Percentiles rank a stretch among this genome's conserved stretches.
Evolutionary conservation across 1,139 yeast genomes (phyloP).

Genomic region (Kurtzmaniella natalensis): DNA sequence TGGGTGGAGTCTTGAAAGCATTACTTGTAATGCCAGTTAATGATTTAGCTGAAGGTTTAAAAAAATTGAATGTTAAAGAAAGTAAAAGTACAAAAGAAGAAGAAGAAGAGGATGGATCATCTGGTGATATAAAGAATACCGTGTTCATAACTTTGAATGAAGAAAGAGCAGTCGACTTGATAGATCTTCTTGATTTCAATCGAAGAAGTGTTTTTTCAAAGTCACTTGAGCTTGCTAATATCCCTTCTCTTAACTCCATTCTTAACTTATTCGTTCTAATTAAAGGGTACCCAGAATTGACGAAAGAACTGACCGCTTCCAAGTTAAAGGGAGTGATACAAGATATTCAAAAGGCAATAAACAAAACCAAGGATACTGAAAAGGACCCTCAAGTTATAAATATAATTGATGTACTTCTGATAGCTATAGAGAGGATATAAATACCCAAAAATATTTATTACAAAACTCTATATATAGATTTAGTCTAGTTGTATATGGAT

Average conservation of each 20-base stretch:
- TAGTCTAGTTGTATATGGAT: no score
- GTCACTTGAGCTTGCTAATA: constrained; percentile 19
- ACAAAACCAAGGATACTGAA: constrained; percentile 13
- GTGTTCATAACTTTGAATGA: constrained; percentile 33
- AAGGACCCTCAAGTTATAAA: constrained; percentile 19
- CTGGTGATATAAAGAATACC: not conserved
- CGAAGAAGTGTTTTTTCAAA: constrained; percentile 28
- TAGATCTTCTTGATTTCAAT: constrained; percentile 32
- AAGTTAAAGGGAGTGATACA: constrained; percentile 19
- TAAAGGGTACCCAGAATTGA: constrained; percentile 20
- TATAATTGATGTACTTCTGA: constrained; percentile 33
- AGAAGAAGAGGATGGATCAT: constrained; percentile 5
- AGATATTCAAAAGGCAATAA: constrained; percentile 14
- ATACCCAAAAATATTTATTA: no score
- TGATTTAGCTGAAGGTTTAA: not conserved
- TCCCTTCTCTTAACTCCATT: constrained; percentile 48
- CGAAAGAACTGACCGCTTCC: constrained; percentile 12
- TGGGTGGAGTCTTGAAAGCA: constrained; percentile 66
- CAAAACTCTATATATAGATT: no score
- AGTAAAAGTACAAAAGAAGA: constrained; percentile 12
- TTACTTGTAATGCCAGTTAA: constrained; percentile 29
- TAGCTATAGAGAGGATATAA: constrained; percentile 36
- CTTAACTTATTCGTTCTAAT: constrained; percentile 52
- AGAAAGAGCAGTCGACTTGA: constrained; percentile 34
- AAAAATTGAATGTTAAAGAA: constrained; percentile 1